These are phyloP conservation scores for Fistulinella staudtii DNA, from an alignment of 1,284 basidiomycete species.

Conservation along the genomic window DNA sequence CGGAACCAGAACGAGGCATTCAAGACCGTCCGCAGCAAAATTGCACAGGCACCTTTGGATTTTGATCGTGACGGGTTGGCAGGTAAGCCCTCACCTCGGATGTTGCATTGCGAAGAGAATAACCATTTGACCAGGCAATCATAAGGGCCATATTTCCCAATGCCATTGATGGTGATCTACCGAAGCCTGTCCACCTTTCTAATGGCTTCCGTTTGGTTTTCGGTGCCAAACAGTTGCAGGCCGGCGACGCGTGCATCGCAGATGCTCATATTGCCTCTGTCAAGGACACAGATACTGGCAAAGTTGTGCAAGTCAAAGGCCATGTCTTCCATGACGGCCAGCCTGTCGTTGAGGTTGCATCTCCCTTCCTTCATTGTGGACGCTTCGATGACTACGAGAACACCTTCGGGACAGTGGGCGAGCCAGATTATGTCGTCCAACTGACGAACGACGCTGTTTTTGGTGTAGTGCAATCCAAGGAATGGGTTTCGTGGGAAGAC, in stretches of 20 bases:
- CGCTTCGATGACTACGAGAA: constrained; percentile 91
- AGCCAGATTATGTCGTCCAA: constrained; percentile 83
- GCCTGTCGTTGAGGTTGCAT: constrained; percentile 90
- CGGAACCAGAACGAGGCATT: constrained; percentile 92
- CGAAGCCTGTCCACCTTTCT: constrained; percentile 94
- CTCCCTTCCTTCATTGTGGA: constrained; percentile 96
- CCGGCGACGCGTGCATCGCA: constrained; percentile 88
- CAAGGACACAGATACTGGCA: constrained; percentile 88
- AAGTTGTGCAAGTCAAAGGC: constrained; percentile 91
- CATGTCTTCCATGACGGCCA: constrained; percentile 72
- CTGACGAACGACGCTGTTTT: constrained; percentile 77
- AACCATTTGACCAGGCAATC: constrained; percentile 63
- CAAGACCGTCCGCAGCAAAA: constrained; percentile 70
- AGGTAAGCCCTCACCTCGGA: constrained; percentile 51
- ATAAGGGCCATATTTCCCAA: constrained; percentile 97
- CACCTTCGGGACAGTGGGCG: constrained; percentile 91
- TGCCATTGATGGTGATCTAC: constrained; percentile 85
- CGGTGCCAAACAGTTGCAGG: constrained; percentile 72
- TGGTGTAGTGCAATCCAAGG: constrained; percentile 91
- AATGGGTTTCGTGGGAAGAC: constrained; percentile 97
- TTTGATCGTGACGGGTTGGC: constrained; percentile 99
- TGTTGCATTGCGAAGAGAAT: constrained; percentile 3
- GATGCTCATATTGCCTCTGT: constrained; percentile 89
- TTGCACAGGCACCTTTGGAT: constrained; percentile 91
- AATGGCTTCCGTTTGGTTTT: constrained; percentile 92